Percentiles rank a stretch among this genome's conserved stretches.
These are phyloP conservation scores for Solanum neorickii DNA, from an alignment of 257 asterid species.

Conservation along the genomic window DNA sequence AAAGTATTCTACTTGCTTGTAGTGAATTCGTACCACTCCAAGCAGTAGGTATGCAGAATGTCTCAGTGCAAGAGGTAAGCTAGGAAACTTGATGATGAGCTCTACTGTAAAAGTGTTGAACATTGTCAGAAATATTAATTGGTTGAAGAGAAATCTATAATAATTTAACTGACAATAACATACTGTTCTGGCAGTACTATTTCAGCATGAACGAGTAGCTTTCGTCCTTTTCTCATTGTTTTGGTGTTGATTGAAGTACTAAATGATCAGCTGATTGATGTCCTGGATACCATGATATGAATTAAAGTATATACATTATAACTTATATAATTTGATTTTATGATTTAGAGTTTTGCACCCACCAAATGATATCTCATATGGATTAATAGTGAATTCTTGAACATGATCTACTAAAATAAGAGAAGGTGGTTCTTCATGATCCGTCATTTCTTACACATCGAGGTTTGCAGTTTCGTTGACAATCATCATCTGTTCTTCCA, in stretches of 20 bases:
- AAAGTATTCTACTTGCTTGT: too few species aligned
- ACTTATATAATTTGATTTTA: neutral
- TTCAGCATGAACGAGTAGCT: slow-evolving; percentile 18
- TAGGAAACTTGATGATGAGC: too few species aligned
- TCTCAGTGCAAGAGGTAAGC: too few species aligned
- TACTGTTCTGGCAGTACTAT: slow-evolving; percentile 46
- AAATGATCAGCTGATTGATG: too few species aligned
- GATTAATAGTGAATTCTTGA: neutral
- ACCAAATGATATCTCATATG: neutral
- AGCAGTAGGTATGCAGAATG: too few species aligned
- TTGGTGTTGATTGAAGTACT: too few species aligned
- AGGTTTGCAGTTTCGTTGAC: neutral
- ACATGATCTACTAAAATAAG: too few species aligned
- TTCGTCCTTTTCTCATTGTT: too few species aligned
- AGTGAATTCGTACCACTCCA: too few species aligned
- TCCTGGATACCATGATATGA: too few species aligned
- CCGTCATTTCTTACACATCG: neutral
- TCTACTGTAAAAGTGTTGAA: slow-evolving; percentile 18
- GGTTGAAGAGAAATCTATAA: neutral
- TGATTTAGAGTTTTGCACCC: neutral
- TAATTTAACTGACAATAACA: neutral
- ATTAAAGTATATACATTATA: too few species aligned
- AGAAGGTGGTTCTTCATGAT: neutral
- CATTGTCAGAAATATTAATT: neutral
- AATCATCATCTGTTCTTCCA: too few species aligned